These are phyloP conservation scores for Colletotrichum truncatum DNA, from an alignment of 2,329 filamentous ascomycete genomes.

Conservation along the genomic window DNA sequence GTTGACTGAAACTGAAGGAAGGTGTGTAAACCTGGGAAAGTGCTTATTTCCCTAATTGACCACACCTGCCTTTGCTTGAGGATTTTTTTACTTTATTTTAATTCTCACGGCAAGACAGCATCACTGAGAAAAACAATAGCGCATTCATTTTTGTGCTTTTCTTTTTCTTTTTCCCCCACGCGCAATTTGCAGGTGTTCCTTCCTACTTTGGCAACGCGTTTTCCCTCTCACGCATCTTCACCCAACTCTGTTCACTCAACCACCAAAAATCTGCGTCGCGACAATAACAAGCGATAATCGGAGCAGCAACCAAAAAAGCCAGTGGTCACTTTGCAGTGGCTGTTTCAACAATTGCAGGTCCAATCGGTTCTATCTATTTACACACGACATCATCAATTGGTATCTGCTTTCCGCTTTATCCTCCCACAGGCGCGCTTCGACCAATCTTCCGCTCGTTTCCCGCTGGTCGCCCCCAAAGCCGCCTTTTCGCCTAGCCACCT, in stretches of 20 bases:
- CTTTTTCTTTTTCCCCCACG: not conserved
- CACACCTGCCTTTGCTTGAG: slow-evolving; percentile 3
- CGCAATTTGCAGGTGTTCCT: not conserved
- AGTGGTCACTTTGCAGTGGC: not conserved
- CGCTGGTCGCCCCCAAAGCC: slow-evolving; percentile 17
- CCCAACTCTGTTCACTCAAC: slow-evolving; percentile 6
- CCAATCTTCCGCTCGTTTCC: slow-evolving; percentile 19
- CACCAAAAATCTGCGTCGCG: slow-evolving; percentile 10
- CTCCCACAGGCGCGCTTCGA: not conserved
- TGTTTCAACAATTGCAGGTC: not conserved
- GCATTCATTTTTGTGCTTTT: slow-evolving; percentile 4
- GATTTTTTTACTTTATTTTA: not conserved
- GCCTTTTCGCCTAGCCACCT: slow-evolving; percentile 30
- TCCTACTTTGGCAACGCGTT: not conserved
- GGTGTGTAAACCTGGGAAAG: not conserved
- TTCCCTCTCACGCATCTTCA: slow-evolving; percentile 1
- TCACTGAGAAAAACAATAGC: slow-evolving; percentile 1
- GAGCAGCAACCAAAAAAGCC: not conserved
- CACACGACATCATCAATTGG: not conserved
- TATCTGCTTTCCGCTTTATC: not conserved
- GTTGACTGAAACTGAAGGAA: slow-evolving; percentile 11
- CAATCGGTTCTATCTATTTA: not conserved
- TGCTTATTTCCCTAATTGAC: slow-evolving; percentile 10
- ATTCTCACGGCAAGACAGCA: slow-evolving; percentile 1
- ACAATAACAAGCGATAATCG: not conserved